phyloP scores from a whole-genome alignment of 352 stramenopile genomes.

The Blastocystis sp. region DNA sequence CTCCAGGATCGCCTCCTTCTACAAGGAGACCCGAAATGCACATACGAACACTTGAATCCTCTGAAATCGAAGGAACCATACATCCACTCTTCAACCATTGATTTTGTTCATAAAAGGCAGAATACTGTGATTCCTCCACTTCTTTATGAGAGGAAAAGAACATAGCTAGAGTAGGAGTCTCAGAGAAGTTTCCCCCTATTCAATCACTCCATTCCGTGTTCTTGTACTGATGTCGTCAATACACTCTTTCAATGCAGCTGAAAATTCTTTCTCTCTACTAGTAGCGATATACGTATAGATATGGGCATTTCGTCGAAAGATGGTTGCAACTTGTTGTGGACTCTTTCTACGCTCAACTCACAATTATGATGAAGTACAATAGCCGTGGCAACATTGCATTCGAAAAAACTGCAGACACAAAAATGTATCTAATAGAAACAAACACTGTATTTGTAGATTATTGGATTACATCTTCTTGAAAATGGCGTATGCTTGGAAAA shows the following conservation, averaged over 20 bases:
- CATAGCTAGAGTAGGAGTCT: conserved; percentile 11
- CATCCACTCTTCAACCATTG: conserved; percentile 31
- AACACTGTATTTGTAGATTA: background rate
- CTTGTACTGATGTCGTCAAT: conserved; percentile 20
- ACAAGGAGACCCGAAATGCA: conserved; percentile 33
- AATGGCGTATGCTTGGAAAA: conserved; percentile 42
- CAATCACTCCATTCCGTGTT: background rate
- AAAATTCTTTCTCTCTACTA: conserved; percentile 38
- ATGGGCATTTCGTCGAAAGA: background rate
- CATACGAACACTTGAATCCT: conserved; percentile 20
- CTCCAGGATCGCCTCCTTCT: background rate
- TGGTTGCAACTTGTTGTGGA: background rate
- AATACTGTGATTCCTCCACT: background rate
- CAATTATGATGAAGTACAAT: background rate
- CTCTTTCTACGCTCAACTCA: background rate
- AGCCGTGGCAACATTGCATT: background rate
- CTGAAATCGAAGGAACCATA: conserved; percentile 33
- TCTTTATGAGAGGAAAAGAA: conserved; percentile 48
- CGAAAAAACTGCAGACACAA: background rate
- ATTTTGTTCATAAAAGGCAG: background rate
- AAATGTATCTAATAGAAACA: background rate
- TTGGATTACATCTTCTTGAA: conserved; percentile 11
- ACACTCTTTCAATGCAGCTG: conserved; percentile 40
- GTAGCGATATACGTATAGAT: conserved; percentile 39
- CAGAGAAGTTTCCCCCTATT: conserved; percentile 42